These are phyloP conservation scores for Rhynchospora breviuscula DNA, from an alignment of 176 grass and related monocot genomes.

Conservation along the genomic window DNA sequence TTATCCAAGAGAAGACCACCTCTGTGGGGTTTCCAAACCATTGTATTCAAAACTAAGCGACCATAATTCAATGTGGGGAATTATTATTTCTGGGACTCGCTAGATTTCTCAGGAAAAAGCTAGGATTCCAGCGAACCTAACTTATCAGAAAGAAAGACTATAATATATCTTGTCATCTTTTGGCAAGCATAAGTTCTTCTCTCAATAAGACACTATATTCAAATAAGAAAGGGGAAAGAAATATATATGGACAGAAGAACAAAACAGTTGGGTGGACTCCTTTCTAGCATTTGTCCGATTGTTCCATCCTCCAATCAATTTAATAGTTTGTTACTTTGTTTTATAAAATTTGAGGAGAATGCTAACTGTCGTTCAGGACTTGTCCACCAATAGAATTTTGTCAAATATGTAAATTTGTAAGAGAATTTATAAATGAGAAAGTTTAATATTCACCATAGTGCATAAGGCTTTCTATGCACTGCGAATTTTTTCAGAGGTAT, in stretches of 20 bases:
- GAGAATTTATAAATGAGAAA: too few species aligned
- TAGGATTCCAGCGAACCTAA: not conserved
- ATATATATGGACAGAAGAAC: not conserved
- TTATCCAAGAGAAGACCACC: too few species aligned
- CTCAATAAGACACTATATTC: not conserved
- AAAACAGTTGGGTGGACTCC: not conserved
- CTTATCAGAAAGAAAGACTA: not conserved
- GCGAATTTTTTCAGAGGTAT: too few species aligned
- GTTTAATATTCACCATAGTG: too few species aligned
- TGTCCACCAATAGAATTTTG: too few species aligned
- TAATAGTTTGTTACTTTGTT: not conserved
- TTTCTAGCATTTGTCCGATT: not conserved
- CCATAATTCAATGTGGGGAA: not conserved
- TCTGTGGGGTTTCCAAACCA: not conserved
- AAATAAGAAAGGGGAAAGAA: not conserved
- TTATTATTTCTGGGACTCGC: not conserved
- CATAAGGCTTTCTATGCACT: too few species aligned
- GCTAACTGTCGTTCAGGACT: too few species aligned
- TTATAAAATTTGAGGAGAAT: too few species aligned
- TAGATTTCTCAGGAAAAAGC: not conserved
- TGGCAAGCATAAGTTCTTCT: constrained; percentile 6
- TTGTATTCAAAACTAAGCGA: not conserved
- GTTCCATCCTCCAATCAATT: not conserved
- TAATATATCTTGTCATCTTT: constrained; percentile 17
- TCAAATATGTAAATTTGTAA: too few species aligned